Percentiles rank a stretch among this genome's conserved stretches.
phyloP scores from a whole-genome alignment of 129 eudicot species.

The Pseudognaphalium luteoalbum region DNA sequence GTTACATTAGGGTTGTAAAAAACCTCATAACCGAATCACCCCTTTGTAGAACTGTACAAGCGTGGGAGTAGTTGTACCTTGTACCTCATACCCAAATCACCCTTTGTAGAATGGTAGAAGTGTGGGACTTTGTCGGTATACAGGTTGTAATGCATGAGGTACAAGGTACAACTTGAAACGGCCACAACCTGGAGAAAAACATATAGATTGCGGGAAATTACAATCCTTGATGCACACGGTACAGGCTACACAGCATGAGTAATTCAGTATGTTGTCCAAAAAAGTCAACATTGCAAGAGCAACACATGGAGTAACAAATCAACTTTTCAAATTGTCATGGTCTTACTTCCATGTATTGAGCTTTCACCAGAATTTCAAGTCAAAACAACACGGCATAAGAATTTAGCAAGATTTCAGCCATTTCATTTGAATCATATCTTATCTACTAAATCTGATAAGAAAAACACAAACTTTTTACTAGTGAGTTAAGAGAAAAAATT shows the following conservation, averaged over 20 bases:
- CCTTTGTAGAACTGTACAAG: too few species aligned
- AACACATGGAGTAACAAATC: neutral
- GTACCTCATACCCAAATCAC: neutral
- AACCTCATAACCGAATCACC: too few species aligned
- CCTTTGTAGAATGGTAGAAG: neutral
- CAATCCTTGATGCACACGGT: neutral
- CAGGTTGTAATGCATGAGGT: constrained; percentile 5
- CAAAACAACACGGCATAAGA: neutral
- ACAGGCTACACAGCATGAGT: neutral
- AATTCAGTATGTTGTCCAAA: neutral
- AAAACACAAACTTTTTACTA: neutral
- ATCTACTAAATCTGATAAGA: constrained; percentile 1
- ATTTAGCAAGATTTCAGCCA: neutral
- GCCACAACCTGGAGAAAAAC: too few species aligned
- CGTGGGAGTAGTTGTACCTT: too few species aligned
- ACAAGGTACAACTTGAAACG: neutral
- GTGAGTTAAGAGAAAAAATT: constrained; percentile 24
- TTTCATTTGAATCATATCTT: neutral
- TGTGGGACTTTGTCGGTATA: neutral
- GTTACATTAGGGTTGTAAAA: too few species aligned
- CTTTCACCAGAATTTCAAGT: constrained; percentile 8
- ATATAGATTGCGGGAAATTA: too few species aligned
- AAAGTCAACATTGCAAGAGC: neutral
- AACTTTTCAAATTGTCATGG: neutral
- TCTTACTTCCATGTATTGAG: neutral